A percentile compares a stretch with the other conserved stretches of the same genome.
phyloP scores from a whole-genome alignment of 768 basidiomycete species.

The Serendipita sp. region DNA sequence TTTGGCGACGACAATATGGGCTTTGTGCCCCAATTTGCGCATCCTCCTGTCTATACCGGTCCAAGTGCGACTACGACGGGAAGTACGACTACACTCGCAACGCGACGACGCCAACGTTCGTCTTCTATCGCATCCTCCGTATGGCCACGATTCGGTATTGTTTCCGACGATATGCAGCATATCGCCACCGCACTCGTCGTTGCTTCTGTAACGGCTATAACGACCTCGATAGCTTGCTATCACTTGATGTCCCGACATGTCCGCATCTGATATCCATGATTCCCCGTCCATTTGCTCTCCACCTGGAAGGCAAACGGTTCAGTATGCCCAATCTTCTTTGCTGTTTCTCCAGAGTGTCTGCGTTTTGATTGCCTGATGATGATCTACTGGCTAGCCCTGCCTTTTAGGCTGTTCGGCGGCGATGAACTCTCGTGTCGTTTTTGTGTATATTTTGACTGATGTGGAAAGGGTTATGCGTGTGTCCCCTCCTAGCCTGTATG shows the following conservation, averaged over 20 bases:
- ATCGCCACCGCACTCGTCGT: neutral
- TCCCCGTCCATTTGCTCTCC: too few relatives aligned
- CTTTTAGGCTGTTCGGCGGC: too few relatives aligned
- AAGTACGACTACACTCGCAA: neutral
- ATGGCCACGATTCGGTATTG: neutral
- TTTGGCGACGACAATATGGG: neutral
- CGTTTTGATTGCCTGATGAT: too few relatives aligned
- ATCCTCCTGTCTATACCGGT: neutral
- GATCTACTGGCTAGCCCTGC: too few relatives aligned
- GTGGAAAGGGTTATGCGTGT: too few relatives aligned
- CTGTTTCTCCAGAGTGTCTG: too few relatives aligned
- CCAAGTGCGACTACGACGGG: neutral
- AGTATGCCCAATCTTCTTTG: too few relatives aligned
- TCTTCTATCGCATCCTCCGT: neutral
- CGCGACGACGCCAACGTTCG: neutral
- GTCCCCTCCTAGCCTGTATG: too few relatives aligned
- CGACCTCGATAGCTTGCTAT: slow-evolving; percentile 5
- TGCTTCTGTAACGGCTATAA: neutral
- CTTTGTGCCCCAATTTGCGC: neutral
- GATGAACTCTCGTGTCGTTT: too few relatives aligned
- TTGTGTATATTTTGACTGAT: too few relatives aligned
- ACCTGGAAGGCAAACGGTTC: too few relatives aligned
- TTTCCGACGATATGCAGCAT: neutral
- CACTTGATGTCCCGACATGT: slow-evolving; percentile 2
- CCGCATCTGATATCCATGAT: neutral